phyloP scores from a whole-genome alignment of 257 asterid genomes.

The Lithospermum erythrorhizon region DNA sequence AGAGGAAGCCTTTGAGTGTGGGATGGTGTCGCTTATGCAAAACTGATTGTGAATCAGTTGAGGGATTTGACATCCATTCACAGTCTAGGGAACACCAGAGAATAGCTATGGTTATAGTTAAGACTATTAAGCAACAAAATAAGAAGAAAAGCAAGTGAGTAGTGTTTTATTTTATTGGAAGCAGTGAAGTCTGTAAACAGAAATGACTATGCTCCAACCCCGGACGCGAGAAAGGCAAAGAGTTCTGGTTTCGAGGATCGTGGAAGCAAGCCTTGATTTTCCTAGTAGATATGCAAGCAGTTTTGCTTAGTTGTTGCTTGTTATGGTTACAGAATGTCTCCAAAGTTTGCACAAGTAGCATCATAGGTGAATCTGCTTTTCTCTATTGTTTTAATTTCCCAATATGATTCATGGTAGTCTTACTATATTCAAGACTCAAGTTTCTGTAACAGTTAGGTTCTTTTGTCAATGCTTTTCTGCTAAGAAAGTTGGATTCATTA shows the following conservation, averaged over 20 bases:
- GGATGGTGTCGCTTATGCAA: slow-evolving; percentile 93
- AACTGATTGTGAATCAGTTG: slow-evolving; percentile 76
- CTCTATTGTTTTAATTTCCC: slow-evolving; percentile 18
- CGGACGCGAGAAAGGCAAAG: slow-evolving; percentile 49
- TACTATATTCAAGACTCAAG: slow-evolving; percentile 24
- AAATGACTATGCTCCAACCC: slow-evolving; percentile 31
- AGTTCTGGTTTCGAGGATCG: slow-evolving; percentile 39
- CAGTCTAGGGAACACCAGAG: slow-evolving; percentile 86
- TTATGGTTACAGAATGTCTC: slow-evolving; percentile 16
- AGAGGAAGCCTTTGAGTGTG: slow-evolving; percentile 45
- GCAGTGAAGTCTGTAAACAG: slow-evolving; percentile 6
- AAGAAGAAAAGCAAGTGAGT: slow-evolving; percentile 44
- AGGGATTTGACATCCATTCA: slow-evolving; percentile 72
- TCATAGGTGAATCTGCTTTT: slow-evolving; percentile 27
- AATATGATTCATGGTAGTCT: slow-evolving; percentile 28
- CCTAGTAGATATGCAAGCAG: slow-evolving; percentile 17
- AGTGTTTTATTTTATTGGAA: not conserved
- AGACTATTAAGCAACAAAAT: slow-evolving; percentile 57
- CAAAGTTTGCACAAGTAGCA: slow-evolving; percentile 15
- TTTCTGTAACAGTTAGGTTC: slow-evolving; percentile 38
- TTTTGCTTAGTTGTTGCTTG: slow-evolving; percentile 24
- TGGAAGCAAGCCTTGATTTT: slow-evolving; percentile 43
- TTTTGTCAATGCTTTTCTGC: slow-evolving; percentile 25
- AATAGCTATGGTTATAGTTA: slow-evolving; percentile 74
- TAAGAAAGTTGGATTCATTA: no score